Percentiles rank a stretch among this genome's conserved stretches.
These are phyloP conservation scores for Mangifera indica DNA, from an alignment of 345 rosid genomes.

Conservation along the genomic window DNA sequence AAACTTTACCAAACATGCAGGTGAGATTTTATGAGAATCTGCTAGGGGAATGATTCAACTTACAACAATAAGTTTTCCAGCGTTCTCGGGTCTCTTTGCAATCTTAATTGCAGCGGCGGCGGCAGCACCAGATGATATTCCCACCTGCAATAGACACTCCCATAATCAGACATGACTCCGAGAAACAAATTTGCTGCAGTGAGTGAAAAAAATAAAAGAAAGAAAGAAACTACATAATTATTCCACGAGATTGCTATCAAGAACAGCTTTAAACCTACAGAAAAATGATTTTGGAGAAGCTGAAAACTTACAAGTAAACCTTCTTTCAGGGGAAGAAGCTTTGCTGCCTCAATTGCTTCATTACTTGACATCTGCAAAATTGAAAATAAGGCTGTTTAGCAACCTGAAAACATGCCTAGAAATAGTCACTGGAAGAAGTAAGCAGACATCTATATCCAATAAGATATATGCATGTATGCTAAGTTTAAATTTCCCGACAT, in stretches of 20 bases:
- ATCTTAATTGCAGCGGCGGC: constrained; percentile 73
- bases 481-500: not conserved
- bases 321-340: constrained; percentile 73
- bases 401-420: not conserved
- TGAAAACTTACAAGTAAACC: constrained; percentile 69
- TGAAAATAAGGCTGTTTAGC: not conserved
- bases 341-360: constrained; percentile 84
- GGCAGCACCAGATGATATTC: constrained; percentile 92
- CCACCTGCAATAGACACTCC: constrained; percentile 49
- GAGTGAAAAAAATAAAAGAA: not conserved
- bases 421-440: not conserved
- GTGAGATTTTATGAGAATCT: not conserved
- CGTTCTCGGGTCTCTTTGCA: constrained; percentile 81
- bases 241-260: not conserved
- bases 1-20: too few species aligned
- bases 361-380: constrained; percentile 60
- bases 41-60: constrained; percentile 23
- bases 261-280: not conserved
- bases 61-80: constrained; percentile 85
- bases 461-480: too few species aligned
- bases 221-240: not conserved
- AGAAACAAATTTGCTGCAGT: not conserved
- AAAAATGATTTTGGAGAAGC: not conserved
- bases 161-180: not conserved
- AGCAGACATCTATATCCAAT: not conserved